These are phyloP conservation scores for Penicillium nucicola DNA, from an alignment of 495 filamentous ascomycete species.

Conservation along the genomic window DNA sequence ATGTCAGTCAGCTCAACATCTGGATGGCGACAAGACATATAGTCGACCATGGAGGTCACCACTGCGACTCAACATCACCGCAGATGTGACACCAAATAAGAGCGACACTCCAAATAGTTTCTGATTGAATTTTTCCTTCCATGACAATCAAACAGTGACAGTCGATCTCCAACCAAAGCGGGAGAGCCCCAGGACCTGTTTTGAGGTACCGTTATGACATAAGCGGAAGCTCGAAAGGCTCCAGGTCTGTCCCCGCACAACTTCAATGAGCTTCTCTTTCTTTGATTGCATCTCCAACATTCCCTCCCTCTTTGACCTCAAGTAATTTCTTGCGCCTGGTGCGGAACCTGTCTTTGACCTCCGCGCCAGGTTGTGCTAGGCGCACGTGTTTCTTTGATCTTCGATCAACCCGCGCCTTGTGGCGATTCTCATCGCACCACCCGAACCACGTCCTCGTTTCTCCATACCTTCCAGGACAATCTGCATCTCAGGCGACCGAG, in stretches of 20 bases:
- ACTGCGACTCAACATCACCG: no score
- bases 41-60: no score
- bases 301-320: background rate
- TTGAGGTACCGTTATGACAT: slow-evolving; percentile 6
- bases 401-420: slow-evolving; percentile 7
- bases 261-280: slow-evolving; percentile 9
- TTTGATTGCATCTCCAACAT: background rate
- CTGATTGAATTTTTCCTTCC: background rate
- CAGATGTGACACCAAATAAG: no score
- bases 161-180: background rate
- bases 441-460: background rate
- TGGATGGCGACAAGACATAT: no score
- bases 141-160: background rate
- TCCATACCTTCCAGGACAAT: background rate
- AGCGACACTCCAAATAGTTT: background rate
- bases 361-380: slow-evolving; percentile 17
- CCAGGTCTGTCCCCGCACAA: slow-evolving; percentile 7
- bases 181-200: background rate
- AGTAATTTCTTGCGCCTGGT: slow-evolving; percentile 1
- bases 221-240: background rate
- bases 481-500: background rate
- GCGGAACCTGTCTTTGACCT: slow-evolving; percentile 1
- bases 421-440: slow-evolving; percentile 13
- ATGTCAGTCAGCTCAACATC: no score
- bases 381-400: slow-evolving; percentile 13